Evolutionary conservation across 371 early-diverging fungal genomes (phyloP).

Genomic region (Mucor irregularis): DNA sequence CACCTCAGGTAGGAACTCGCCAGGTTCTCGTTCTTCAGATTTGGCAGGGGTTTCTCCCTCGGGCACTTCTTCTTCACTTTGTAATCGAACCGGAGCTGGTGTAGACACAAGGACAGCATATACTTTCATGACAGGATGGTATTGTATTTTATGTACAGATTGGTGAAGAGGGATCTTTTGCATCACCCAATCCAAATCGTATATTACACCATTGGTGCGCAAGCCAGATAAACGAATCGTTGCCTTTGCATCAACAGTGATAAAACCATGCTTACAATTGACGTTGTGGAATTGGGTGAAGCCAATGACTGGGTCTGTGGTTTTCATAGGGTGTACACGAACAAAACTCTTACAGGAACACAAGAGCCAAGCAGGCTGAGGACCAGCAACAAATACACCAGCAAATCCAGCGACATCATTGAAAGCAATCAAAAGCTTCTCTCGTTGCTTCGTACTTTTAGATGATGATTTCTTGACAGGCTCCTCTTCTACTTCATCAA

Average conservation of each 20-base stretch:
- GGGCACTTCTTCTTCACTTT: conserved; percentile 68
- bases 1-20: conserved; percentile 65
- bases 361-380: conserved; percentile 83
- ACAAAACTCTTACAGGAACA: conserved; percentile 63
- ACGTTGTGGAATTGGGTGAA: conserved; percentile 86
- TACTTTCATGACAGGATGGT: conserved; percentile 81
- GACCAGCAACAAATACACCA: conserved; percentile 88
- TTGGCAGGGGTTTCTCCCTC: conserved; percentile 34
- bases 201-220: conserved; percentile 69
- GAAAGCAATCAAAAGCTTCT: conserved; percentile 57
- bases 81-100: conserved; percentile 60
- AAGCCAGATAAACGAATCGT: conserved; percentile 71
- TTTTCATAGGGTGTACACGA: conserved; percentile 80
- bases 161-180: conserved; percentile 77
- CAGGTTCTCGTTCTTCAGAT: conserved; percentile 43
- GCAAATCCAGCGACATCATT: conserved; percentile 74
- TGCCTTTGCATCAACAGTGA: conserved; percentile 62
- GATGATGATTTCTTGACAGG: conserved; percentile 30
- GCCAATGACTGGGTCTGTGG: conserved; percentile 63
- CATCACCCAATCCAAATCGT: conserved; percentile 85
- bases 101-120: conserved; percentile 78
- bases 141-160: conserved; percentile 76
- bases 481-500: conserved; percentile 23
- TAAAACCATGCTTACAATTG: conserved; percentile 82
- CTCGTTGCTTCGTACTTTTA: conserved; percentile 11